Conservation (phyloP, 2,329 filamentous ascomycete genomes). For the Monosporascus sp. region DNA sequence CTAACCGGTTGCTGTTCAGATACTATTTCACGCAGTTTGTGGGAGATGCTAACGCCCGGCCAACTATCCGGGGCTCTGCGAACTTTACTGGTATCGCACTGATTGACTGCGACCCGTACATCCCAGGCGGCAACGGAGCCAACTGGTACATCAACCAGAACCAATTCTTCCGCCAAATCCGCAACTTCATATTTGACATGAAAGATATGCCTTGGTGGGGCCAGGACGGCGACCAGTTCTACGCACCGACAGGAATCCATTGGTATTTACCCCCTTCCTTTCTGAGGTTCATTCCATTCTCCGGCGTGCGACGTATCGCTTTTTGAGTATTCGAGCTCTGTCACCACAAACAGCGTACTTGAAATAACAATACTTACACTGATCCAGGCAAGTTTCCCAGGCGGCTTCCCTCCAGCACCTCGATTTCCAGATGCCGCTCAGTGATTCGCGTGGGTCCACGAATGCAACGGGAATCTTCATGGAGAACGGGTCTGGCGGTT, state of each 20-base stretch:
- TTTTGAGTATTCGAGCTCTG: constrained; percentile 48
- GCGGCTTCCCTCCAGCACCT: constrained; percentile 34
- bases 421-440: constrained; percentile 31
- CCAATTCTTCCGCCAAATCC: constrained; percentile 51
- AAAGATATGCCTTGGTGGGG: constrained; percentile 43
- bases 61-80: constrained; percentile 53
- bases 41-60: constrained; percentile 41
- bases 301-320: too few species aligned
- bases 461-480: constrained; percentile 17
- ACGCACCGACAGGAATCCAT: constrained; percentile 46
- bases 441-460: constrained; percentile 40
- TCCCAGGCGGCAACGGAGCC: constrained; percentile 15
- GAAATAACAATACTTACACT: constrained; percentile 15
- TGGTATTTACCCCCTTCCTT: constrained; percentile 51
- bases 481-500: constrained; percentile 55
- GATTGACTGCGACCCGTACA: constrained; percentile 5
- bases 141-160: constrained; percentile 50
- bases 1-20: neutral
- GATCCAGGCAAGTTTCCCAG: too few species aligned
- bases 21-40: constrained; percentile 39
- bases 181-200: constrained; percentile 48
- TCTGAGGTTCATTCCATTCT: too few species aligned
- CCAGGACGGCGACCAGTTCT: constrained; percentile 33
- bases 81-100: constrained; percentile 41
- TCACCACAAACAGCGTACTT: constrained; percentile 20